Evolutionary conservation across 2,329 filamentous ascomycete genomes (phyloP).

Genomic region (Talaromyces sp.): DNA sequence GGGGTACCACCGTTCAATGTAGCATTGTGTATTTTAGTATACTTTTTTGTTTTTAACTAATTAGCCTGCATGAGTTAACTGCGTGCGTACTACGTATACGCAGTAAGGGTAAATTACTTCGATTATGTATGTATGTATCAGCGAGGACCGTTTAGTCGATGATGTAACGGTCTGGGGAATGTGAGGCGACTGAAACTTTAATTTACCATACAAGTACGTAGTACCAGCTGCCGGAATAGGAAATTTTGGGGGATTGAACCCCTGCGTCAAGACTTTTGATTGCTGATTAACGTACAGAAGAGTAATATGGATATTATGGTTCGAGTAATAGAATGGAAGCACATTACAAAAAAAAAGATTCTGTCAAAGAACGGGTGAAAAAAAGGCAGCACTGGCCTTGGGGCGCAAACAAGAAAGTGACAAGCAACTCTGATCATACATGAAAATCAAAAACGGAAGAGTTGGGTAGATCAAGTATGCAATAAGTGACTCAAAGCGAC

Average conservation of each 20-base stretch:
- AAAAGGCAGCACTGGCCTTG: background rate
- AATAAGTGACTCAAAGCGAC: background rate
- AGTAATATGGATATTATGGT: background rate
- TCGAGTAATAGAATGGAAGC: background rate
- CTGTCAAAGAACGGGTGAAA: background rate
- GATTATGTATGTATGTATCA: background rate
- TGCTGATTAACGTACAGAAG: background rate
- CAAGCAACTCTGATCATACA: background rate
- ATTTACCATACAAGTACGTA: background rate
- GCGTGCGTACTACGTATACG: too few species aligned
- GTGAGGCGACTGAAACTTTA: background rate
- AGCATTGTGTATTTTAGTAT: background rate
- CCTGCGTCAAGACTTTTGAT: background rate
- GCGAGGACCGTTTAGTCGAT: background rate
- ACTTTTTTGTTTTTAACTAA: too few species aligned
- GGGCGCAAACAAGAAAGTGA: background rate
- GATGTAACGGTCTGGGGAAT: background rate
- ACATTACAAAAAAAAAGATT: background rate
- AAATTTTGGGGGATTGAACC: background rate
- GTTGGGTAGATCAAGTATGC: background rate
- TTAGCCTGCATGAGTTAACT: background rate
- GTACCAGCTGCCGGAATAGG: background rate
- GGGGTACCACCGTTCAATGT: background rate
- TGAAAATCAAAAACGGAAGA: background rate
- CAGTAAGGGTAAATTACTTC: background rate